A percentile compares a stretch with the other conserved stretches of the same genome.
These are phyloP conservation scores for Xanthoceras sorbifolium DNA, from an alignment of 345 rosid genomes.

Conservation along the genomic window DNA sequence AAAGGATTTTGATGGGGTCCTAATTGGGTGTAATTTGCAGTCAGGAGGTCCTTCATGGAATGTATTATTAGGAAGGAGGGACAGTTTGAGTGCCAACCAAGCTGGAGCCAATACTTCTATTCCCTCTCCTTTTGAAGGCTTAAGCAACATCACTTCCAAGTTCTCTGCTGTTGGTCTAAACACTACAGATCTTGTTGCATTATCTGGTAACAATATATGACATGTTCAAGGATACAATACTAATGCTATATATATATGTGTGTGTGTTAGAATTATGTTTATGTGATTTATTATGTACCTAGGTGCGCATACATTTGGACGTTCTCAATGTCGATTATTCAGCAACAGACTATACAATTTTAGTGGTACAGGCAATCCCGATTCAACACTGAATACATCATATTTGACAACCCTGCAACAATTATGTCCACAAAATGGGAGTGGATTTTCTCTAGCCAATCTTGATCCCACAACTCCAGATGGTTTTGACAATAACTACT, in stretches of 20 bases:
- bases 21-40: constrained; percentile 31
- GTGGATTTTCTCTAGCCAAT: constrained; percentile 14
- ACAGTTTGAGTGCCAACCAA: constrained; percentile 58
- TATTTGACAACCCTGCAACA: constrained; percentile 33
- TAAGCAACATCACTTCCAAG: constrained; percentile 44
- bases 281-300: not conserved
- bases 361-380: constrained; percentile 36
- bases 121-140: constrained; percentile 56
- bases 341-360: constrained; percentile 47
- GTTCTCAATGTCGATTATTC: constrained; percentile 41
- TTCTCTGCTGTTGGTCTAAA: constrained; percentile 63
- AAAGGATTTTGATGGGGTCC: not conserved
- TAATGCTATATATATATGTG: too few species aligned
- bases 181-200: constrained; percentile 64
- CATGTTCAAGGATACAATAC: too few species aligned
- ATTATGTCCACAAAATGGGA: constrained; percentile 40
- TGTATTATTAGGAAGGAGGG: constrained; percentile 68
- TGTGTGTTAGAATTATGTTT: too few species aligned
- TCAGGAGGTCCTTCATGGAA: constrained; percentile 82
- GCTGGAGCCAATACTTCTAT: constrained; percentile 49
- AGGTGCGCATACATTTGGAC: constrained; percentile 56
- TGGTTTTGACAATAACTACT: constrained; percentile 48
- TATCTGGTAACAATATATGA: constrained; percentile 51
- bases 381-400: constrained; percentile 37
- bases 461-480: constrained; percentile 44